Evolutionary conservation across 176 grass and related monocot genomes (phyloP).

Genomic region (Dactylis glomerata): DNA sequence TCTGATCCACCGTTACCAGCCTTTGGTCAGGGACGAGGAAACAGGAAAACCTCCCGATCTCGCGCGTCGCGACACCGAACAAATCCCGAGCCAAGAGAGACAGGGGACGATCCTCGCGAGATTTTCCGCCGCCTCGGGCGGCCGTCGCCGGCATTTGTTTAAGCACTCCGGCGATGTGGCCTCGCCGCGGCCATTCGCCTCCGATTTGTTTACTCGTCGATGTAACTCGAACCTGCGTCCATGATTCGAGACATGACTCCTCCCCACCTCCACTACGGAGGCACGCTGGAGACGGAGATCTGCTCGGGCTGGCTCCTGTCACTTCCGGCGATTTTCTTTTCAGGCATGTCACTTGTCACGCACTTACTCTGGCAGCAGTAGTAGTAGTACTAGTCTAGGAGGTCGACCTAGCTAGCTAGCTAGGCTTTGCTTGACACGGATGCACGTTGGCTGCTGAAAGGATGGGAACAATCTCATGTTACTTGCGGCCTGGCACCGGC

Average conservation of each 20-base stretch:
- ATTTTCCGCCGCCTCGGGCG: not conserved
- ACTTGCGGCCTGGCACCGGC: not conserved
- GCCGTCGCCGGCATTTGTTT: constrained; percentile 14
- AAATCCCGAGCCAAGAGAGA: not conserved
- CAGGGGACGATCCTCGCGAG: not conserved
- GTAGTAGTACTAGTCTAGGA: not conserved
- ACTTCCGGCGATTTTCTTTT: not conserved
- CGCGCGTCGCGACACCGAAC: not conserved
- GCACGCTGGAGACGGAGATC: not conserved
- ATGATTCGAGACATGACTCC: constrained; percentile 39
- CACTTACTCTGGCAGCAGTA: not conserved
- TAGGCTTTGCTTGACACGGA: not conserved
- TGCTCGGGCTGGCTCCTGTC: not conserved
- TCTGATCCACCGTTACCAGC: not conserved
- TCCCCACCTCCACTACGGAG: not conserved
- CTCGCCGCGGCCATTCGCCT: not conserved
- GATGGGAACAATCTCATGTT: not conserved
- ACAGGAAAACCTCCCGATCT: not conserved
- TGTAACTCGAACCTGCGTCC: constrained; percentile 10
- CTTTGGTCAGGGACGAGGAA: not conserved
- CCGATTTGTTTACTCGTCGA: not conserved
- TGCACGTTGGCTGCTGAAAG: not conserved
- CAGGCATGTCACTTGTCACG: not conserved
- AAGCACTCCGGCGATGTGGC: constrained; percentile 22
- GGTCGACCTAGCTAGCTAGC: not conserved